Base-by-base conservation (phyloP, 768 basidiomycete species). In the Termitomyces bulborhizus region DNA sequence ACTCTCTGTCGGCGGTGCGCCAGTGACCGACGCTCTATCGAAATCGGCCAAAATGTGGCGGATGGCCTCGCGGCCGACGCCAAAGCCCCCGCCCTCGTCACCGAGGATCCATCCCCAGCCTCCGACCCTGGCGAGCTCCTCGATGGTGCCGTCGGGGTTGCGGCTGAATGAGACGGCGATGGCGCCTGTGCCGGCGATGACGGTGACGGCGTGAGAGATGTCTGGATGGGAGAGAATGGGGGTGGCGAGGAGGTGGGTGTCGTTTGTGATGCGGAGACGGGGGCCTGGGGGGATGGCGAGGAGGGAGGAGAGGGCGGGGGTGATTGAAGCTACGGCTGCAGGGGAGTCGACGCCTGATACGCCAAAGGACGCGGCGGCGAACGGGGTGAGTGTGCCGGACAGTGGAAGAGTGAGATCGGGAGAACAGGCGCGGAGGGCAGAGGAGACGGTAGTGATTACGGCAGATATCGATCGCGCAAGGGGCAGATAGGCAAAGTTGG, bases 71-170 rank as follows among this genome's bases (percentile, higher is more conserved):
- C 87, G 76, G 6, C 91, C 91, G 55, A 92, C 84, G 63, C 86
- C 79, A 62, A 81, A 93, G 11, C 90, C 90, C 18, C 88, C 84
- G 11, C 91, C 91, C 65, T 92, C 90, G 64, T 92, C 90, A 6
- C 90, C 88, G 11, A 91, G 73, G 18, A 91, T 83, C 87, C 88
- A 90, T 0, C 90, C 90, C 86, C 86, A 90, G 1, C 90, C 90
- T 3, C 90, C 89, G 31, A 81, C 76, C 6, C 90, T 78, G 1
- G 83, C 87, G 41, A 89, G 76, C 62, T 89, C 84, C 47, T 79
- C 65, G 21, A 88, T 72, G 7, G 70, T 71, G 9, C 65, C 70
- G 4, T 67, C 68, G 0, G 49, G 1, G 2, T 61, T 69, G 43
- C 77, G 73, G 49, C 70, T 71, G 69, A 90, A 91, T 53, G 82